phyloP scores from a whole-genome alignment of 2,329 filamentous ascomycete genomes.

The Uncinocarpus reesii region DNA sequence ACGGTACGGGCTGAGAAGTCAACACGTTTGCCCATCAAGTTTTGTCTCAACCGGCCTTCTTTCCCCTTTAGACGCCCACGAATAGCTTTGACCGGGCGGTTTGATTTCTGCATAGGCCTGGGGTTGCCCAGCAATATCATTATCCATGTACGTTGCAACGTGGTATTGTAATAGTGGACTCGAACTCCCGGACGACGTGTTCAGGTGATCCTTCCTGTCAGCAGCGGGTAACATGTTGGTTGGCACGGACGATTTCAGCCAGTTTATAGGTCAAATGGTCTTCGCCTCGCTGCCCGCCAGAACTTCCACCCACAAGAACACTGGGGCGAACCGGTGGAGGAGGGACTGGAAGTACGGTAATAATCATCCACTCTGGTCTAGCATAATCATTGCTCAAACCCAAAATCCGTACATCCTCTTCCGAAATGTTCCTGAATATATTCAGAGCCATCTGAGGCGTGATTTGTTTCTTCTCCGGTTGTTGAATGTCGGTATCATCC shows the following conservation, averaged over 20 bases:
- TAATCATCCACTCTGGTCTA: slow-evolving; percentile 94
- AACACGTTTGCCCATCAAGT: slow-evolving; percentile 99
- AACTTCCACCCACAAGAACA: slow-evolving; percentile 92
- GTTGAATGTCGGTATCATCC: slow-evolving; percentile 49
- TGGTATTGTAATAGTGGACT: slow-evolving; percentile 90
- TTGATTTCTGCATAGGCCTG: slow-evolving; percentile 94
- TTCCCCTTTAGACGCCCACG: slow-evolving; percentile 97
- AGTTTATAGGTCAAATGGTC: slow-evolving; percentile 99
- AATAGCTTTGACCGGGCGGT: slow-evolving; percentile 91
- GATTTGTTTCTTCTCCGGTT: slow-evolving; percentile 69
- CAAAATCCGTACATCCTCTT: slow-evolving; percentile 72
- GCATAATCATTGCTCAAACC: slow-evolving; percentile 92
- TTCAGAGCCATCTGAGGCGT: slow-evolving; percentile 75
- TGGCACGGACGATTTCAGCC: slow-evolving; percentile 94
- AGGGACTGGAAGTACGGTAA: slow-evolving; percentile 88
- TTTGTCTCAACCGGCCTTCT: slow-evolving; percentile 92
- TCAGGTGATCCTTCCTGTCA: slow-evolving; percentile 84
- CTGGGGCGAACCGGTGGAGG: slow-evolving; percentile 92
- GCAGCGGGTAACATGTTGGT: slow-evolving; percentile 84
- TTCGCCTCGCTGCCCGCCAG: slow-evolving; percentile 85
- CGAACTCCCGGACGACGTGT: slow-evolving; percentile 84
- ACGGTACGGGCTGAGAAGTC: slow-evolving; percentile 99
- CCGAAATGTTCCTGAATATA: slow-evolving; percentile 75
- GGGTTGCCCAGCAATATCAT: slow-evolving; percentile 91
- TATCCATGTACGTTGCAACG: slow-evolving; percentile 99